phyloP scores from a whole-genome alignment of 2,329 filamentous ascomycete species.

The Venturiaceae sp. region DNA sequence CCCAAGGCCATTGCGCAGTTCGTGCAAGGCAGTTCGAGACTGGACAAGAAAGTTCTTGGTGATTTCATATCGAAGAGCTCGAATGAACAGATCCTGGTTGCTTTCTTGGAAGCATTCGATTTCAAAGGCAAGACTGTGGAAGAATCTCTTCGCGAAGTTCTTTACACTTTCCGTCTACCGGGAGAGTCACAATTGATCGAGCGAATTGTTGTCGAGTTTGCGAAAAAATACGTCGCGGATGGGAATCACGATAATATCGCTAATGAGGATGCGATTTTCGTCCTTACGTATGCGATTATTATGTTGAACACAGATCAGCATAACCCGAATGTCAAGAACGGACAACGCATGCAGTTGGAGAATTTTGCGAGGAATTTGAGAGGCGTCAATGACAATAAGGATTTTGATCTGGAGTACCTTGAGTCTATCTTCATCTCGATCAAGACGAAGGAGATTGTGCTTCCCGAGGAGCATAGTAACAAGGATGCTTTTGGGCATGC shows the following conservation, averaged over 20 bases:
- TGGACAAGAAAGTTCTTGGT: slow-evolving; percentile 85
- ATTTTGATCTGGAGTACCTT: slow-evolving; percentile 78
- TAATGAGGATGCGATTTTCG: slow-evolving; percentile 78
- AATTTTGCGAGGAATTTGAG: slow-evolving; percentile 86
- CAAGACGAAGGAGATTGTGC: slow-evolving; percentile 84
- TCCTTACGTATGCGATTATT: slow-evolving; percentile 92
- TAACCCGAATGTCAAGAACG: slow-evolving; percentile 74
- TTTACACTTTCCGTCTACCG: slow-evolving; percentile 86
- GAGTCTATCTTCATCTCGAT: slow-evolving; percentile 86
- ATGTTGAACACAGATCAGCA: slow-evolving; percentile 97
- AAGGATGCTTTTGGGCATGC: slow-evolving; percentile 94
- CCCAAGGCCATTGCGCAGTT: slow-evolving; percentile 76
- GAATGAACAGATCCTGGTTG: slow-evolving; percentile 75
- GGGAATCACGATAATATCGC: slow-evolving; percentile 64
- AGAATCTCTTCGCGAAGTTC: slow-evolving; percentile 75
- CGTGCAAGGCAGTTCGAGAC: slow-evolving; percentile 72
- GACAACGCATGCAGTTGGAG: slow-evolving; percentile 72
- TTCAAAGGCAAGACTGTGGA: slow-evolving; percentile 81
- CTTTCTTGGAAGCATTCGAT: slow-evolving; percentile 80
- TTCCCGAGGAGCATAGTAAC: slow-evolving; percentile 95
- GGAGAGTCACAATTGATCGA: slow-evolving; percentile 91
- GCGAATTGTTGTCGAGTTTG: slow-evolving; percentile 79
- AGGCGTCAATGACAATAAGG: slow-evolving; percentile 74
- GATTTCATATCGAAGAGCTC: slow-evolving; percentile 88
- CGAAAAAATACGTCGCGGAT: slow-evolving; percentile 70